phyloP scores from a whole-genome alignment of 2,329 filamentous ascomycete species.

The Penicillium sp. region DNA sequence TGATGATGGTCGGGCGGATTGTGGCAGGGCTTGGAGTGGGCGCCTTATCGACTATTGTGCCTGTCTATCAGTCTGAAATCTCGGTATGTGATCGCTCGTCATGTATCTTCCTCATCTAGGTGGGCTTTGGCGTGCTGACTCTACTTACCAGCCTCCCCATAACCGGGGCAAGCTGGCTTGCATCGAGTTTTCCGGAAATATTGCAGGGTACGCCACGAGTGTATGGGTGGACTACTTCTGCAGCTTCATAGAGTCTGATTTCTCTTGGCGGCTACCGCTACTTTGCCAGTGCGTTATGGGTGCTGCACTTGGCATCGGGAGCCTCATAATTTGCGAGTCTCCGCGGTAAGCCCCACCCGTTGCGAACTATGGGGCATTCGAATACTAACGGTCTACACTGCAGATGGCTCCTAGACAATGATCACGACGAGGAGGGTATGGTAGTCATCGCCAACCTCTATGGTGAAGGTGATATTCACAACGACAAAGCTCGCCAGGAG shows the following conservation, averaged over 20 bases:
- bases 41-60: constrained; percentile 85
- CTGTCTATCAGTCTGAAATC: constrained; percentile 91
- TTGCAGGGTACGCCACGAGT: constrained; percentile 90
- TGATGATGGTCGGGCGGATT: constrained; percentile 82
- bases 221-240: constrained; percentile 99
- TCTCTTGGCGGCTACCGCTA: constrained; percentile 87
- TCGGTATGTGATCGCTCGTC: constrained; percentile 50
- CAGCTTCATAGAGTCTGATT: constrained; percentile 78
- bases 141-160: constrained; percentile 66
- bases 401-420: constrained; percentile 95
- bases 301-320: constrained; percentile 75
- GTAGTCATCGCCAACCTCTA: constrained; percentile 97
- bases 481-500: constrained; percentile 86
- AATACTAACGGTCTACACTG: constrained; percentile 6
- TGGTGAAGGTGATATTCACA: constrained; percentile 91
- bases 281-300: constrained; percentile 96
- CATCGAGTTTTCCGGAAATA: constrained; percentile 97
- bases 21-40: constrained; percentile 83
- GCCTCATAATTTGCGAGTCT: constrained; percentile 91
- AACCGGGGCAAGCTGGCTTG: constrained; percentile 94
- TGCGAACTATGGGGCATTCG: constrained; percentile 30
- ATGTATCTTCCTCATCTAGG: background rate
- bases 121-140: constrained; percentile 8
- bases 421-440: constrained; percentile 97
- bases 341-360: constrained; percentile 61